Percentiles rank a stretch among this genome's conserved stretches.
Evolutionary conservation across 192 early-diverging fungal genomes (phyloP).

Genomic region (Geranomyces variabilis): DNA sequence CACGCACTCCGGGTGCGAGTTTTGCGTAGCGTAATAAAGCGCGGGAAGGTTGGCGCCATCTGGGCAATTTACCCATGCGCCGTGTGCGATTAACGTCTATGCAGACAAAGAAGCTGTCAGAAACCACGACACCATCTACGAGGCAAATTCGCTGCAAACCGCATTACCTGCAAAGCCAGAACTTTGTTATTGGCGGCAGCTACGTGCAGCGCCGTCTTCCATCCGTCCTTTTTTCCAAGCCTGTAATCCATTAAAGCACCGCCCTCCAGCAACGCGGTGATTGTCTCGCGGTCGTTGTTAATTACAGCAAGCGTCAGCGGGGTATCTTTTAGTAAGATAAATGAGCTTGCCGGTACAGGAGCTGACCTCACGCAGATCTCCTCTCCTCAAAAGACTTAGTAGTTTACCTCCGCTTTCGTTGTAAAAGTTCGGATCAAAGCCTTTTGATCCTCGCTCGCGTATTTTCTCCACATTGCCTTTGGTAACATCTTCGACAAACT

Average conservation of each 20-base stretch:
- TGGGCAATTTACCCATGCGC: slow-evolving; percentile 51
- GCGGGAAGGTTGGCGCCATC: slow-evolving; percentile 49
- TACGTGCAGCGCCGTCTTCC: slow-evolving; percentile 56
- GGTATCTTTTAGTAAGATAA: slow-evolving; percentile 54
- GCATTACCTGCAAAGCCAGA: slow-evolving; percentile 40
- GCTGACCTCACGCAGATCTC: too few species aligned
- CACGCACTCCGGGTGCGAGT: slow-evolving; percentile 47
- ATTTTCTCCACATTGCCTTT: slow-evolving; percentile 53
- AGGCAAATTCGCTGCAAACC: too few species aligned
- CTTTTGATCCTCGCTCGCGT: slow-evolving; percentile 41
- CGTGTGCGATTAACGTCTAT: slow-evolving; percentile 46
- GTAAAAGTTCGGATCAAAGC: slow-evolving; percentile 56
- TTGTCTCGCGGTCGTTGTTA: slow-evolving; percentile 51
- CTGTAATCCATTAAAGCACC: slow-evolving; percentile 55
- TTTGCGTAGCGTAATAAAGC: slow-evolving; percentile 50
- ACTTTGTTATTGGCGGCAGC: slow-evolving; percentile 54
- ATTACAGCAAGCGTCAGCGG: slow-evolving; percentile 51
- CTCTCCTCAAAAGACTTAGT: too few species aligned
- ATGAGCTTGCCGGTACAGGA: too few species aligned
- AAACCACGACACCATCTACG: too few species aligned
- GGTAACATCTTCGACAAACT: slow-evolving; percentile 52
- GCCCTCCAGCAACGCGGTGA: slow-evolving; percentile 45
- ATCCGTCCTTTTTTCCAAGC: slow-evolving; percentile 44
- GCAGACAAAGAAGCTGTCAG: not conserved
- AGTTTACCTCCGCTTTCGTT: slow-evolving; percentile 47